These are phyloP conservation scores for Dryas integrifolia DNA, from an alignment of 331 rosid species.

Conservation along the genomic window DNA sequence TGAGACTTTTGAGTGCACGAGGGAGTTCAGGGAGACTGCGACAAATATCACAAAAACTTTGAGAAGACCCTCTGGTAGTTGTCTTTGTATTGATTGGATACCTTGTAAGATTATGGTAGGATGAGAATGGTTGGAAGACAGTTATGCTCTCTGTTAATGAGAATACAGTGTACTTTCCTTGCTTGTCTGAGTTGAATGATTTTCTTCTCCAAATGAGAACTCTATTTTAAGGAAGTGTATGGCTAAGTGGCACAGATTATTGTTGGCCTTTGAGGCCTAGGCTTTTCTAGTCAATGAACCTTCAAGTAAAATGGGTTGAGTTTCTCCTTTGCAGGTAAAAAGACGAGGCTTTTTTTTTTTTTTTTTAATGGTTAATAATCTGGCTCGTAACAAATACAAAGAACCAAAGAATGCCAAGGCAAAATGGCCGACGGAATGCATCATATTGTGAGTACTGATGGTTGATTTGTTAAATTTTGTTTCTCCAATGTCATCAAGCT, in stretches of 20 bases:
- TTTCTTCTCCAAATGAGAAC: not conserved
- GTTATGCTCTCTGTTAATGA: not conserved
- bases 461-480: no score
- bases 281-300: not conserved
- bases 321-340: not conserved
- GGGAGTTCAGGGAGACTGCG: not conserved
- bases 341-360: no score
- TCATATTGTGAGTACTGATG: no score
- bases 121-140: not conserved
- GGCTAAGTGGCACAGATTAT: not conserved
- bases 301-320: not conserved
- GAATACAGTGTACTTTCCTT: no score
- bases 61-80: conserved; percentile 1
- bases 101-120: not conserved
- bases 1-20: not conserved
- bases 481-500: no score
- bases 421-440: not conserved
- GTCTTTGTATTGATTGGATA: not conserved
- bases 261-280: not conserved
- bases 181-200: not conserved
- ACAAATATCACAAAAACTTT: not conserved
- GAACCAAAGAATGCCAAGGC: not conserved
- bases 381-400: not conserved
- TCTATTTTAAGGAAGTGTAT: not conserved
- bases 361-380: no score